Percentiles rank a stretch among this genome's conserved stretches.
Conservation (phyloP, 345 rosid species). For the Eucalyptus viminalis region DNA sequence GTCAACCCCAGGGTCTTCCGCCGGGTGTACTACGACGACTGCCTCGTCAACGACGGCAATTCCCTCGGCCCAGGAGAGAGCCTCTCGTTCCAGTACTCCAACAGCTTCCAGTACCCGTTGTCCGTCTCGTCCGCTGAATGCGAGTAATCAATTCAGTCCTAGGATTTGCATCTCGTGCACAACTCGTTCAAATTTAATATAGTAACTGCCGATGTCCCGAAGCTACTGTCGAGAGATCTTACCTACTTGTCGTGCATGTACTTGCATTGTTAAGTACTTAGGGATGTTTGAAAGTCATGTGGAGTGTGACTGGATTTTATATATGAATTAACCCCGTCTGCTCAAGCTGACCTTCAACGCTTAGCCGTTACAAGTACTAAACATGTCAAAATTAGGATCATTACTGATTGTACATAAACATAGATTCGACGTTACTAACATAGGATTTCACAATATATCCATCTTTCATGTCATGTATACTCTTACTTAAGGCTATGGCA, state of each 20-base stretch:
- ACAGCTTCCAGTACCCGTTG: constrained; percentile 44
- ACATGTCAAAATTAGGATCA: background rate
- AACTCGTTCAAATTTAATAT: background rate
- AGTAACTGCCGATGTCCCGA: background rate
- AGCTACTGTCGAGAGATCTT: background rate
- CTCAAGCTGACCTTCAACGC: background rate
- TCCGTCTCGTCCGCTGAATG: constrained; percentile 47
- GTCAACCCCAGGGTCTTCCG: constrained; percentile 51
- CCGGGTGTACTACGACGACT: constrained; percentile 44
- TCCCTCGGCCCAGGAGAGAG: constrained; percentile 48
- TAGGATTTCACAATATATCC: background rate
- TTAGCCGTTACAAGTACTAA: background rate
- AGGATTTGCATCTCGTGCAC: background rate
- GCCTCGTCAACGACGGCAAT: constrained; percentile 55
- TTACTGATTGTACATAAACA: background rate
- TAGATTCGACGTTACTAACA: background rate
- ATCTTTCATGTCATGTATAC: background rate
- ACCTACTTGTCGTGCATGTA: background rate
- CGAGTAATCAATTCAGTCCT: background rate
- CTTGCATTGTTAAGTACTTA: background rate
- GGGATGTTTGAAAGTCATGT: background rate
- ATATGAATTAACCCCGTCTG: background rate
- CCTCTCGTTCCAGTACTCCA: constrained; percentile 59
- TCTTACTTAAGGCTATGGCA: background rate
- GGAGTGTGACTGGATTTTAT: background rate